A percentile compares a stretch with the other conserved stretches of the same genome.
phyloP scores from a whole-genome alignment of 768 basidiomycete species.

The Leccinum variicolor region DNA sequence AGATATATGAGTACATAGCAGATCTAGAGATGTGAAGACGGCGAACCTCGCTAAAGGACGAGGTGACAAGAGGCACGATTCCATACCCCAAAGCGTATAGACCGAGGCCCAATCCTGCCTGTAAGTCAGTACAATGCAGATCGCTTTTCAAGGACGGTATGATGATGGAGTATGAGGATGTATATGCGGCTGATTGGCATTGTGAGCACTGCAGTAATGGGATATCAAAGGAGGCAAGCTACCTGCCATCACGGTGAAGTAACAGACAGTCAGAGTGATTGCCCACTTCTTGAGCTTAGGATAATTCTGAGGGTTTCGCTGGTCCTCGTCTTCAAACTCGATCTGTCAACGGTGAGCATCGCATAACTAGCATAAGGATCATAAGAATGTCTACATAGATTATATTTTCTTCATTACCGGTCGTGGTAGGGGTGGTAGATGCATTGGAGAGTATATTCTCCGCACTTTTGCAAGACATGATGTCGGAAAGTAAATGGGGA shows the following conservation, averaged over 20 bases:
- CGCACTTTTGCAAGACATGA: constrained; percentile 10
- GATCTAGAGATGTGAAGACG: background rate
- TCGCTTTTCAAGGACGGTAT: constrained; percentile 49
- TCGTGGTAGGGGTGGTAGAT: background rate
- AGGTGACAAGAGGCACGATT: constrained; percentile 55
- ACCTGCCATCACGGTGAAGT: constrained; percentile 24
- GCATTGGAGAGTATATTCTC: background rate
- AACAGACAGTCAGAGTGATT: constrained; percentile 32
- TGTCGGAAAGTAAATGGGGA: background rate
- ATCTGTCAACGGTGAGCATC: constrained; percentile 28
- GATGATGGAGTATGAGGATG: constrained; percentile 53
- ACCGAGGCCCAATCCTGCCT: constrained; percentile 46
- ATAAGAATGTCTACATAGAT: constrained; percentile 8
- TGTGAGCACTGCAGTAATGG: background rate
- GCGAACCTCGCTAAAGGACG: constrained; percentile 58
- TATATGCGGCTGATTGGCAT: constrained; percentile 40
- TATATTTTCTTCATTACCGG: constrained; percentile 1
- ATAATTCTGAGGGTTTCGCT: constrained; percentile 38
- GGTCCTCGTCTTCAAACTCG: constrained; percentile 39
- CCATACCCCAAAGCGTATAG: constrained; percentile 61
- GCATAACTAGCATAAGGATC: background rate
- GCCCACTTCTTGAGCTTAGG: constrained; percentile 39
- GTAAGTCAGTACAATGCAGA: constrained; percentile 40
- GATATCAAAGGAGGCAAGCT: background rate
- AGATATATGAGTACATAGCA: background rate